phyloP scores from a whole-genome alignment of 2,329 filamentous ascomycete species.

The Aspergillus niger region DNA sequence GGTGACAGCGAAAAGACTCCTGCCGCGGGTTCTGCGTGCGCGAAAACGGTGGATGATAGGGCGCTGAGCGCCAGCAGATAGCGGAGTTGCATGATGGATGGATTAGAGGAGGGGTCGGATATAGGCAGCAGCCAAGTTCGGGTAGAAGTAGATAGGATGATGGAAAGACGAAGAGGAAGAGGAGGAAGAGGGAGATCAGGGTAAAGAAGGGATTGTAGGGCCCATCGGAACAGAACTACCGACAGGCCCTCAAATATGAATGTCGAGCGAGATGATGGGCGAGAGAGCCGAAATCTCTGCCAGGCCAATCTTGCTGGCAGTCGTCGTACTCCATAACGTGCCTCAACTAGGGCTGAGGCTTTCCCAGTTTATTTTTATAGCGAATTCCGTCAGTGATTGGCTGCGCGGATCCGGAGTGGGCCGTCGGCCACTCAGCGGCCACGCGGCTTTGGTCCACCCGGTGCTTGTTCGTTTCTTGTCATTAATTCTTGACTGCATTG shows the following conservation, averaged over 20 bases:
- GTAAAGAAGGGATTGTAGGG: neutral
- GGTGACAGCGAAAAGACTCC: neutral
- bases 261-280: neutral
- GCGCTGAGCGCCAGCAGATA: neutral
- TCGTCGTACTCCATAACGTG: slow-evolving; percentile 6
- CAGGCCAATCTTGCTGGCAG: neutral
- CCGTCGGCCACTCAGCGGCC: slow-evolving; percentile 7
- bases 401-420: neutral
- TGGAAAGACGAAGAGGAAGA: neutral
- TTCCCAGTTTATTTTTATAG: slow-evolving; percentile 4
- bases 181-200: neutral
- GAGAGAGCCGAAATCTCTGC: slow-evolving; percentile 4
- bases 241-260: neutral
- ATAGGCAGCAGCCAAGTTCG: neutral
- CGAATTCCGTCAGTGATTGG: neutral
- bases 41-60: neutral
- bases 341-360: slow-evolving; percentile 10
- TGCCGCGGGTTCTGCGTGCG: neutral
- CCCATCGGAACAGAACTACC: neutral
- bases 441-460: slow-evolving; percentile 8
- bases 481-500: neutral
- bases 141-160: neutral
- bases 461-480: neutral
- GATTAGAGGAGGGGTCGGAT: no score
- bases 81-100: neutral